Evolutionary conservation across 208 protist genomes (phyloP), one percentile per base, ranked within the genome.

Genomic region (Trypanosoma boissoni): DNA sequence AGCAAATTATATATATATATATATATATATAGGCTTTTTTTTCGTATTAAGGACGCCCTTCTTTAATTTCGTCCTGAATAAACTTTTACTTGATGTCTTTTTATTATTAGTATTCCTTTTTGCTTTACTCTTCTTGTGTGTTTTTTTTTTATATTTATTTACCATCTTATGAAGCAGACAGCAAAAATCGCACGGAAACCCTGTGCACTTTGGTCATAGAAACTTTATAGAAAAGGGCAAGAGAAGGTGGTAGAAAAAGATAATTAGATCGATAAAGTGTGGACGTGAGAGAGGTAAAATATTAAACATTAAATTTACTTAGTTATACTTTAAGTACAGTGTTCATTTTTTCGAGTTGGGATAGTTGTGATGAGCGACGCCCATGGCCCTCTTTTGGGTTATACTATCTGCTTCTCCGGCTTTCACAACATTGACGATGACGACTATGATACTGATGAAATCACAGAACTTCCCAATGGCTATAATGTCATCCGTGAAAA

Each of bases 401-500:
- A 61, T 54, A 20, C 64, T 34, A 28, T 77, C 1, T 77, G 64
- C 46, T 72, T 77, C 37, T 61, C 71, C 14, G 71, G 71, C 5
- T 77, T 77, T 43, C 39, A 14, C 39, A 43, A 55, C 24, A 59
- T 56, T 20, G 32, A 53, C 28, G 58, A 56, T 6, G 21, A 49
- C 18, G 50, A 52, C 2, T 18, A 51, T 49, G 26, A 39, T 3
- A 9, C 18, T 37, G 34, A 34, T 14, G 55, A 51, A 24, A 3
- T 54, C 14, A 46, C n/a, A 41, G 31, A 31, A 32, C 9, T 24
- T 6, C 18, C 10, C 10, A 18, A 29, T 23, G 53, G 43, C 23
- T 44, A 32, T 1, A 28, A 23, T 7, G 36, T 31, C 20, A 29
- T 24, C 26, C 23, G 37, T 23, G 2, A n/a, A 18, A 8, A 41